Base-by-base conservation (phyloP, 73 alveolate species). In the Symbiodinium natans region DNA sequence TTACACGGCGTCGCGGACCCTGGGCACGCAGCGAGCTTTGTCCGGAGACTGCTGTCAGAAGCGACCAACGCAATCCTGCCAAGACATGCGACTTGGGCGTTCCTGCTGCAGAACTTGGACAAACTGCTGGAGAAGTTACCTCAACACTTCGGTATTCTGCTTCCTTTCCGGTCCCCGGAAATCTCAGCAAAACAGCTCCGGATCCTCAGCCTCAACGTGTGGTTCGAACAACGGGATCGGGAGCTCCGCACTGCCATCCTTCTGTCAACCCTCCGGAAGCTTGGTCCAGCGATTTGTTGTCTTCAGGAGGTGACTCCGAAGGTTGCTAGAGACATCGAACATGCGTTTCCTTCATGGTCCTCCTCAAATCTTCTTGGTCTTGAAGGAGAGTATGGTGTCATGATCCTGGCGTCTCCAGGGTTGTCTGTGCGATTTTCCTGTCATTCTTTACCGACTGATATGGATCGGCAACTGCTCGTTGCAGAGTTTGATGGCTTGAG, bases 231-330 rank as follows among this genome's bases (percentile, higher is more conserved):
- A 21, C 19, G 3, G 15, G 25, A 74, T 11, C 84, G 84, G 31
- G 84, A 74, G 10, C 84, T 74, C 31, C 84, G 84, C 27, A 74
- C 84, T n/a, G 84, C 84, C 23, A 33, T 33, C 29, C 41, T 74
- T 25, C 84, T 74, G 0, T 74, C 42, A n/a, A 42, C 84, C 2
- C 23, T 74, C 43, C 84, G 23, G 43, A 17, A n/a, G 42, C 84
- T 74, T n/a, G 84, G 84, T 25, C 84, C 84, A n/a, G 84, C 84
- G 6, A 34, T 74, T 74, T 34, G 17, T 27, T 74, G 84, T 42
- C 31, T 74, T 27, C 84, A 74, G 83, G 83, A 73, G 42, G 84
- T 74, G 40, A 74, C 84, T 42, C 31, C 0, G 23, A 74, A 74
- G 42, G 84, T 74, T 21, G 84, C 84, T 13, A 21, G 29, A 2